These are phyloP conservation scores for Metschnikowia aberdeeniae DNA, from an alignment of 805 yeast species.

Conservation along the genomic window DNA sequence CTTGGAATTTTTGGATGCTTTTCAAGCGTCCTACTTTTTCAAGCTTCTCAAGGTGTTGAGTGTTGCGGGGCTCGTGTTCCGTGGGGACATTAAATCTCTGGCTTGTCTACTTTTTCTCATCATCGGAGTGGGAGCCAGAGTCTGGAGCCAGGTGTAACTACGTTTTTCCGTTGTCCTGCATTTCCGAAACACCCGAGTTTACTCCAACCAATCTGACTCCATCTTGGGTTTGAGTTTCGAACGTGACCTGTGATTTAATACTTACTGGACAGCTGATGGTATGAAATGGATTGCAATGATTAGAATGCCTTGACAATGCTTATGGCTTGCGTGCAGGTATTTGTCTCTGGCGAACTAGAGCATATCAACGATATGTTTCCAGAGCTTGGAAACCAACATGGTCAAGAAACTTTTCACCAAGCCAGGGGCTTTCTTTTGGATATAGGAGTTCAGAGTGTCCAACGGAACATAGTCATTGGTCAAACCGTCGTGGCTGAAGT, in stretches of 20 bases:
- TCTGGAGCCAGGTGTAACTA: not conserved
- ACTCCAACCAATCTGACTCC: no score
- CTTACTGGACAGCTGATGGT: no score
- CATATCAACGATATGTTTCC: no score
- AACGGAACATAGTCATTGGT: constrained; percentile 23
- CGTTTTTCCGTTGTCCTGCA: no score
- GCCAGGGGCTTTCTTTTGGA: not conserved
- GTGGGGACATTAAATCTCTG: not conserved
- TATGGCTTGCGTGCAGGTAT: no score
- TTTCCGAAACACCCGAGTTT: no score
- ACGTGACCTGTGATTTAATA: no score
- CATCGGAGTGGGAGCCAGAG: not conserved
- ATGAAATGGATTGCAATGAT: no score
- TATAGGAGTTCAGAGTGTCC: constrained; percentile 12
- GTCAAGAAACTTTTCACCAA: not conserved
- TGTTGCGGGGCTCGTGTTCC: not conserved
- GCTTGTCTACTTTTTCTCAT: not conserved
- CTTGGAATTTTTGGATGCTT: not conserved
- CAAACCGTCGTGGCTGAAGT: constrained; percentile 28
- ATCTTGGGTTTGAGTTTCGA: no score
- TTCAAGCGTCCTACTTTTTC: not conserved
- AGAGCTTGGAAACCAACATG: not conserved
- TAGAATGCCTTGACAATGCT: no score
- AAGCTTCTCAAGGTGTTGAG: not conserved
- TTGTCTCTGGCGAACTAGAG: no score